Evolutionary conservation across 306 rosid species (phyloP).

Genomic region (Acacia confusa): DNA sequence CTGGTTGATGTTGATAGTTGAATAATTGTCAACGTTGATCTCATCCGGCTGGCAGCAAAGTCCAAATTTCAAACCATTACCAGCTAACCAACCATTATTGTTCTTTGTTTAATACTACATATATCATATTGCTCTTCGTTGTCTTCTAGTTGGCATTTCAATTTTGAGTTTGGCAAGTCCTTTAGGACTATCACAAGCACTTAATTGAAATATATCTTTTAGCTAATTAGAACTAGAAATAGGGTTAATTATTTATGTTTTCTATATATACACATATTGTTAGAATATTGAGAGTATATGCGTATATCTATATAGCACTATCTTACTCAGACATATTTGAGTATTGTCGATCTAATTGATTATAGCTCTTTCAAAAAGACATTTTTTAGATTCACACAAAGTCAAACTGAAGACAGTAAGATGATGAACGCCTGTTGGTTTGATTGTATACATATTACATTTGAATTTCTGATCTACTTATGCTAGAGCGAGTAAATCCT

Average conservation of each 20-base stretch:
- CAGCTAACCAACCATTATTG: neutral
- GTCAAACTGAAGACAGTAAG: no score
- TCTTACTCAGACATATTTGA: no score
- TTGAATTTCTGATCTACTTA: no score
- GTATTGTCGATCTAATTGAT: no score
- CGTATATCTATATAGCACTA: no score
- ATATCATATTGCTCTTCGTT: neutral
- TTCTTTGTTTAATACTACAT: neutral
- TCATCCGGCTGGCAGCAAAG: neutral
- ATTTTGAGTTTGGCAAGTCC: neutral
- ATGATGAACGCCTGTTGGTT: no score
- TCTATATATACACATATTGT: neutral
- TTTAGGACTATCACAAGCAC: neutral
- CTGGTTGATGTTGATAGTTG: conserved; percentile 3
- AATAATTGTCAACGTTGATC: conserved; percentile 28
- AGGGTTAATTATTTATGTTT: neutral
- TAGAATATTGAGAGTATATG: neutral
- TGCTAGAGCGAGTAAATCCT: no score
- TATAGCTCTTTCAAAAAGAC: no score
- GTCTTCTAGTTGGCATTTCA: neutral
- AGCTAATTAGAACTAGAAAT: neutral
- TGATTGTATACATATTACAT: no score
- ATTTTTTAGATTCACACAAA: no score
- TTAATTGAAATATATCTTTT: neutral
- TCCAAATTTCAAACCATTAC: conserved; percentile 27